These are phyloP conservation scores for Fomitopsis schrenkii DNA, from an alignment of 1,284 basidiomycete genomes.

Conservation along the genomic window DNA sequence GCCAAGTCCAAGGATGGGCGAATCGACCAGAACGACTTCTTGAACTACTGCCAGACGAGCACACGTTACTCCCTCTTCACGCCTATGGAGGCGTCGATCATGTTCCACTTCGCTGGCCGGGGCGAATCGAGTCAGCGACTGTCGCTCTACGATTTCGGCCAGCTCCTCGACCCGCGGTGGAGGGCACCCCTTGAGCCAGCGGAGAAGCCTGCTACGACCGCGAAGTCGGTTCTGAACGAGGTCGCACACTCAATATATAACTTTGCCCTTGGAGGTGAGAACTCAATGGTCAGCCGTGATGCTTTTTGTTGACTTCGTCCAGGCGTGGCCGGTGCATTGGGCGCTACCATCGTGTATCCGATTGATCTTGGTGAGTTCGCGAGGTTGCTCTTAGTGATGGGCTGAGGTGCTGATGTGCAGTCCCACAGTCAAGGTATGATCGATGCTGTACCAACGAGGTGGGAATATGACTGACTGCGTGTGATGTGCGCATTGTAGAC, in stretches of 20 bases:
- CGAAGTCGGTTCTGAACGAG: slow-evolving; percentile 41
- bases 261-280: slow-evolving; percentile 82
- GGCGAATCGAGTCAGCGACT: slow-evolving; percentile 68
- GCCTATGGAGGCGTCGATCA: slow-evolving; percentile 93
- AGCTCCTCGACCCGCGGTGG: slow-evolving; percentile 86
- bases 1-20: slow-evolving; percentile 90
- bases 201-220: slow-evolving; percentile 24
- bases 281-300: slow-evolving; percentile 3
- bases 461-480: neutral
- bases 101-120: slow-evolving; percentile 92
- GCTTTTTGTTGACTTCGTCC: neutral
- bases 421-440: slow-evolving; percentile 59
- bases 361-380: slow-evolving; percentile 80
- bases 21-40: slow-evolving; percentile 81
- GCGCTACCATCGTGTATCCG: slow-evolving; percentile 91
- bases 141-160: slow-evolving; percentile 83
- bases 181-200: slow-evolving; percentile 56
- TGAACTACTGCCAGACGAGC: slow-evolving; percentile 67
- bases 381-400: neutral
- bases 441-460: slow-evolving; percentile 5
- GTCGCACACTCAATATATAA: slow-evolving; percentile 74
- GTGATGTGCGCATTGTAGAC: slow-evolving; percentile 43
- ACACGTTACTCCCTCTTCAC: slow-evolving; percentile 92
- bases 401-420: slow-evolving; percentile 6
- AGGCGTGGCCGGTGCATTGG: slow-evolving; percentile 88